phyloP scores from a whole-genome alignment of 108 stramenopile species.

The Conticribra guillardii region DNA sequence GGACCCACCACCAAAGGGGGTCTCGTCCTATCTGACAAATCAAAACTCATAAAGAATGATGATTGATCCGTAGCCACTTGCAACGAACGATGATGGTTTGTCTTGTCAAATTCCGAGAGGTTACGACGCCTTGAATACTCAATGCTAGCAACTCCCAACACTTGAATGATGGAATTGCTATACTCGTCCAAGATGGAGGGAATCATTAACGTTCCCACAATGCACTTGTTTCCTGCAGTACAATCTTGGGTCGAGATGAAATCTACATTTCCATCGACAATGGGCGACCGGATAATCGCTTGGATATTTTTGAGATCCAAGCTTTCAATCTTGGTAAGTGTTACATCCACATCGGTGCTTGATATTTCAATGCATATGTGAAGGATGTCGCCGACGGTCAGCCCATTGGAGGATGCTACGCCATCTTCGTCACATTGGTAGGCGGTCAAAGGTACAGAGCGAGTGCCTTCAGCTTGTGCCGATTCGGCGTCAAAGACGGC shows the following conservation, averaged over 20 bases:
- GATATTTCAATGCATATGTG: background rate
- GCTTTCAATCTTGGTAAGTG: background rate
- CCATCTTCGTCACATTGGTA: background rate
- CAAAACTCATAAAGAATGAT: background rate
- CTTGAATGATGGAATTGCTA: background rate
- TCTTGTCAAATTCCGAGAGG: background rate
- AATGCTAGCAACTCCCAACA: background rate
- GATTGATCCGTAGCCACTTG: background rate
- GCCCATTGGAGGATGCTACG: background rate
- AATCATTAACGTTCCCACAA: background rate
- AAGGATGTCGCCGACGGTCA: background rate
- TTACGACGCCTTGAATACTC: background rate
- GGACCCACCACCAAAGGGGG: background rate
- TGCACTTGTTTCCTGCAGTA: background rate
- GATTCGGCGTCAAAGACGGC: background rate
- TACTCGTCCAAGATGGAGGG: background rate
- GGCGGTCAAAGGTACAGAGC: background rate
- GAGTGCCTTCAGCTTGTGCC: background rate
- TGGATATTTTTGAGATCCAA: background rate
- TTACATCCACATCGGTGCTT: background rate
- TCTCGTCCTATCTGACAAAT: background rate
- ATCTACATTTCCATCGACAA: background rate
- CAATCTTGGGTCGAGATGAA: background rate
- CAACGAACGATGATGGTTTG: background rate
- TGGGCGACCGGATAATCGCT: background rate